A percentile compares a stretch with the other conserved stretches of the same genome.
Evolutionary conservation across 345 rosid genomes (phyloP).

Genomic region (Hirschfeldia incana): DNA sequence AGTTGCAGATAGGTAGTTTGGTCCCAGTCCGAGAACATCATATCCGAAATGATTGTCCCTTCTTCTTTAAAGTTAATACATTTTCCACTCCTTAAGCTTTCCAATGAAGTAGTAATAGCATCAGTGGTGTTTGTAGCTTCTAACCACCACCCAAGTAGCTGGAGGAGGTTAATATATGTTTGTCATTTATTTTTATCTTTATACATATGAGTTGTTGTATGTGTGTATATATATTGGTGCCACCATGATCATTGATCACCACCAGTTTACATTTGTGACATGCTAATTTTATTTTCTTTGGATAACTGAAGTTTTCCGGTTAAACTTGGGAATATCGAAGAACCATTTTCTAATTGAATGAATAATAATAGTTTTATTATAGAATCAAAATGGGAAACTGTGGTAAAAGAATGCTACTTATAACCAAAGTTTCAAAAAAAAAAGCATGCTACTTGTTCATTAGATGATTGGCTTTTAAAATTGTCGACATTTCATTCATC

Average conservation of each 20-base stretch:
- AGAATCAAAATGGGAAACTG: too few relatives aligned
- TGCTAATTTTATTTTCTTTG: constrained; percentile 32
- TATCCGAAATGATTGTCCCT: constrained; percentile 17
- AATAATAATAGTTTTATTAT: too few relatives aligned
- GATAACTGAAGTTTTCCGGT: neutral
- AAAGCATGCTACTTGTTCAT: too few relatives aligned
- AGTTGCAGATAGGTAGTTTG: constrained; percentile 46
- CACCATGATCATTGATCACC: constrained; percentile 29
- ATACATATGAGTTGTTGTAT: constrained; percentile 35
- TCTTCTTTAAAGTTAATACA: constrained; percentile 5
- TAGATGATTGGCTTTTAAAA: too few relatives aligned
- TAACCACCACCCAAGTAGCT: constrained; percentile 28
- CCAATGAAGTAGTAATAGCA: constrained; percentile 31
- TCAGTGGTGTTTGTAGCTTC: constrained; percentile 29
- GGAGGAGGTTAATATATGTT: constrained; percentile 23
- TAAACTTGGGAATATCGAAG: too few relatives aligned
- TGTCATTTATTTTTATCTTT: constrained; percentile 19
- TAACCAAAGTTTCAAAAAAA: too few relatives aligned
- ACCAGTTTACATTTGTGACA: constrained; percentile 30
- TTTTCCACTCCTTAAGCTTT: neutral
- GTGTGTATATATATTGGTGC: constrained; percentile 39
- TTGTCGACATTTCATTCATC: too few relatives aligned
- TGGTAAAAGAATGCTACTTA: too few relatives aligned
- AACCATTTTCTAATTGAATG: too few relatives aligned
- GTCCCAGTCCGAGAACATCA: constrained; percentile 15